Evolutionary conservation across 768 basidiomycete genomes (phyloP).

Genomic region (Agaricus bisporus): DNA sequence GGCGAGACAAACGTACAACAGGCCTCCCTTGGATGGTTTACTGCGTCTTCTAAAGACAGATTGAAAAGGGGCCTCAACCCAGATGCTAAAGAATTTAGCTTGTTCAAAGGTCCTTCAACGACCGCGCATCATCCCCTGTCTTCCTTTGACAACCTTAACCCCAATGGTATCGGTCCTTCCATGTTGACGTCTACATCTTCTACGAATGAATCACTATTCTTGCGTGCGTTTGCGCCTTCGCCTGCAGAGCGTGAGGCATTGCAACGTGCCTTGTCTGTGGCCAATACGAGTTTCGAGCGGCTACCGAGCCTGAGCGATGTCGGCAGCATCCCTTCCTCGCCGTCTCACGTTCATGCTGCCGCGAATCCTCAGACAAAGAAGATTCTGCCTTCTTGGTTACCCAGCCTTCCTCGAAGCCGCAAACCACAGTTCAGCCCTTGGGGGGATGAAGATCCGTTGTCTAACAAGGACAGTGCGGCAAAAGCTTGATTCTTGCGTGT

Average conservation of each 20-base stretch:
- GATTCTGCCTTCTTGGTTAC: slow-evolving; percentile 59
- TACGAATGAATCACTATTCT: slow-evolving; percentile 37
- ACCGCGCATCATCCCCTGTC: slow-evolving; percentile 9
- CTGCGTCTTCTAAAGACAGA: slow-evolving; percentile 25
- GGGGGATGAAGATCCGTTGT: slow-evolving; percentile 60
- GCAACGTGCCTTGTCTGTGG: slow-evolving; percentile 70
- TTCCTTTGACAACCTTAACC: slow-evolving; percentile 52
- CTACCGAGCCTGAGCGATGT: slow-evolving; percentile 76
- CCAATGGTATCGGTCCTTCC: slow-evolving; percentile 43
- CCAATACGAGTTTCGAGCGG: slow-evolving; percentile 72
- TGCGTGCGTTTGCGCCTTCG: slow-evolving; percentile 85
- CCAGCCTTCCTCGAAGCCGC: slow-evolving; percentile 55
- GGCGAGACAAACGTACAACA: neutral
- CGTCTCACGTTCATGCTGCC: slow-evolving; percentile 42
- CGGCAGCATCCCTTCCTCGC: slow-evolving; percentile 65
- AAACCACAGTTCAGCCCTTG: slow-evolving; percentile 79
- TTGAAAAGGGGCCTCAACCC: slow-evolving; percentile 73
- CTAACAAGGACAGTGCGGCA: slow-evolving; percentile 2
- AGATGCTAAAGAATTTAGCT: slow-evolving; percentile 78
- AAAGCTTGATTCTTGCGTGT: neutral
- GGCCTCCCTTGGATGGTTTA: slow-evolving; percentile 2
- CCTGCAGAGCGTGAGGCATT: slow-evolving; percentile 83
- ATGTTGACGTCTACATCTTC: slow-evolving; percentile 32
- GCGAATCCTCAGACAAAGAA: slow-evolving; percentile 19
- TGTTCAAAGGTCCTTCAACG: slow-evolving; percentile 25